These are phyloP conservation scores for Darksidea phi DNA, from an alignment of 495 filamentous ascomycete genomes.

Conservation along the genomic window DNA sequence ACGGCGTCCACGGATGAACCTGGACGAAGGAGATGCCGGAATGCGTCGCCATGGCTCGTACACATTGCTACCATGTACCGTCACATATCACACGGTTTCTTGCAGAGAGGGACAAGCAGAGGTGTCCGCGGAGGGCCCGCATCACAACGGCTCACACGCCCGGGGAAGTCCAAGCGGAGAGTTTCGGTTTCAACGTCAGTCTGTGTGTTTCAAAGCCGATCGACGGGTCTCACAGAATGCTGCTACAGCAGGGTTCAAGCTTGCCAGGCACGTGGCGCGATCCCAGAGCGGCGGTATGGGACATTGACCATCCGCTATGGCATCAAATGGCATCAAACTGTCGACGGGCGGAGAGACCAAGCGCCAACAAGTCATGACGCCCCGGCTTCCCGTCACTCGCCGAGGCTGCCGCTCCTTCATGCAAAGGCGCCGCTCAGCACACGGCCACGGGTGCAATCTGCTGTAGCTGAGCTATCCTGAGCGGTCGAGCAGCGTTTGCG, in stretches of 20 bases:
- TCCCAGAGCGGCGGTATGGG: constrained; percentile 19
- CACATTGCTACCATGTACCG: neutral
- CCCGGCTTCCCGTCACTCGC: neutral
- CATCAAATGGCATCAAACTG: neutral
- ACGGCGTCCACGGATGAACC: no score
- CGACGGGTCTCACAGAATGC: constrained; percentile 24
- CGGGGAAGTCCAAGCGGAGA: neutral
- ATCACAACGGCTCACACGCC: no score
- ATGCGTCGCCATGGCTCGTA: no score
- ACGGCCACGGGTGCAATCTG: neutral
- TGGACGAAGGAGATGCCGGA: no score
- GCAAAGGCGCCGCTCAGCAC: neutral
- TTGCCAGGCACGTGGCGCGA: constrained; percentile 31
- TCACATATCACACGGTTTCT: constrained; percentile 5
- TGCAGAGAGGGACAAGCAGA: neutral
- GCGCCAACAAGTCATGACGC: neutral
- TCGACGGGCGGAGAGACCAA: neutral
- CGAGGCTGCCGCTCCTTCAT: neutral
- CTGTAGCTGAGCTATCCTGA: neutral
- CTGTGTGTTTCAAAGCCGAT: constrained; percentile 34
- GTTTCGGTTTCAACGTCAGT: constrained; percentile 22
- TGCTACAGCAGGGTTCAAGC: constrained; percentile 17
- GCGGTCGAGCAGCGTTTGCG: no score
- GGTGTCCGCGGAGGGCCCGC: no score
- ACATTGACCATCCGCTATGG: neutral